Evolutionary conservation across 106 monocot genomes (phyloP).

Genomic region (Agapanthus africanus): DNA sequence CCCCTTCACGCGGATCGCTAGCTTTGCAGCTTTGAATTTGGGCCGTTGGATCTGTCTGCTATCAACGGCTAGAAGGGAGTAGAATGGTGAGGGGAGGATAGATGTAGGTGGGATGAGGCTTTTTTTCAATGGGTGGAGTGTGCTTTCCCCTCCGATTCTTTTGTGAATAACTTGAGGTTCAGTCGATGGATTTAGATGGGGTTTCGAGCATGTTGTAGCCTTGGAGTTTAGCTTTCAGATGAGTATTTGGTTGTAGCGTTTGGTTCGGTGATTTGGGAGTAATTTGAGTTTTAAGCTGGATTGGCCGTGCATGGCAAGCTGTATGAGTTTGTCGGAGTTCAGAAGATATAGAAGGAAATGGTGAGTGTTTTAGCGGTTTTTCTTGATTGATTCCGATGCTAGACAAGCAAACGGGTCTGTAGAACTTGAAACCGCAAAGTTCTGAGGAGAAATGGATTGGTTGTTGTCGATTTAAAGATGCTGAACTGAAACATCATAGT

Average conservation of each 20-base stretch:
- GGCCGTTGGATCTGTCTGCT: constrained; percentile 12
- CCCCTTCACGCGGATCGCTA: constrained; percentile 20
- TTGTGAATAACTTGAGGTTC: background rate
- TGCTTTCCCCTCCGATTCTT: constrained; percentile 24
- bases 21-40: constrained; percentile 15
- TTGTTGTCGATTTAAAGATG: background rate
- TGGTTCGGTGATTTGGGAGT: constrained; percentile 7
- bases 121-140: background rate
- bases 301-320: background rate
- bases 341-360: background rate
- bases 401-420: background rate
- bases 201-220: constrained; percentile 5
- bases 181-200: background rate
- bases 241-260: background rate
- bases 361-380: background rate
- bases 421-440: constrained; percentile 5
- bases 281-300: background rate
- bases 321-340: constrained; percentile 12
- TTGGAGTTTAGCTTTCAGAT: constrained; percentile 11
- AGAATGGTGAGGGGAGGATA: constrained; percentile 12
- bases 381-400: background rate
- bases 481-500: constrained; percentile 19
- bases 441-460: background rate
- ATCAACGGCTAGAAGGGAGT: constrained; percentile 21
- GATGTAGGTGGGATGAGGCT: background rate